Base-by-base conservation (phyloP, 768 basidiomycete species). In the Mycena belliarum region DNA sequence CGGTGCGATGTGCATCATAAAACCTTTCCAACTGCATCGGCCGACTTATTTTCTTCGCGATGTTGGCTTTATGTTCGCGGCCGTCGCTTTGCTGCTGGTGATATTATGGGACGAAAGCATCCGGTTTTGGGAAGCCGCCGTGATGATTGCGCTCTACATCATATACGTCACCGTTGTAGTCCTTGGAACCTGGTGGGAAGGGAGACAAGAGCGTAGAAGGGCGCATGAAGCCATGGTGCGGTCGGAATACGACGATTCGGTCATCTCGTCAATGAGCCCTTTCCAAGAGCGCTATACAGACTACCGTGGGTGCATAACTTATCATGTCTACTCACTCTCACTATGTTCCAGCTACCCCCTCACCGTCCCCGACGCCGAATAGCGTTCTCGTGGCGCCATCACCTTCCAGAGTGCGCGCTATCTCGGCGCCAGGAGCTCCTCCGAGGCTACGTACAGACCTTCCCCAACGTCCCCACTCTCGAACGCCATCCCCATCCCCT, bases 1-100 rank as follows among this genome's bases (percentile, higher is more conserved):
- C 14, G 97, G 97, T 9, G 89, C 91, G n/a, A 96, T 99, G 88
- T 95, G 93, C 65, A 87, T 98, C 72, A 94, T 98, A 73, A 91
- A 89, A 56, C 95, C 96, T 0, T 99, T 99, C 74, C 82, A 84
- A 63, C 94, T 98, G 26, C 78, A 88, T 32, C 84, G 79, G 0
- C 76, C 79, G 18, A 88, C 91, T 0, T 55, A 50, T 37, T 99
- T 98, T 75, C 73, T 98, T 12, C 88, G 97, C 37, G 97, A 99
- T 71, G 91, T 96, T 29, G 88, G 91, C 6, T 98, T 98, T 79
- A 98, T 98, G 74, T 85, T 90, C n/a, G 65, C 83, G 11, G 89
- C 96, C 0, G 85, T 98, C 40, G 52, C 73, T n/a, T 63, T 91
- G n/a, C 77, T 97, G 2, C 78, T 98, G 14, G 68, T 80, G 16